Conservation (phyloP, 106 monocot genomes). For the Hemerocallis citrina region DNA sequence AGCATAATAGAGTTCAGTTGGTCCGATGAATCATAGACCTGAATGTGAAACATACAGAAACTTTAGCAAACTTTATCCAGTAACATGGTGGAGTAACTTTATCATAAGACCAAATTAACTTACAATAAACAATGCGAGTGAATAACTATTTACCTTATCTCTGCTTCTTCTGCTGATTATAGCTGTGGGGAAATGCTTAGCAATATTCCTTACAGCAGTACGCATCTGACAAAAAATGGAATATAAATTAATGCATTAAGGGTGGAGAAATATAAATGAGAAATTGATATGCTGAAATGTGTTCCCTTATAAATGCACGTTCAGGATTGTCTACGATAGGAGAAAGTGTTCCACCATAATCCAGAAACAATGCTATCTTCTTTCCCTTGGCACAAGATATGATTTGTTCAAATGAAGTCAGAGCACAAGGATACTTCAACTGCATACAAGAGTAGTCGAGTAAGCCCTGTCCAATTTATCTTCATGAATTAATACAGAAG, state of each 20-base stretch:
- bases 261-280: background rate
- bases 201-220: constrained; percentile 51
- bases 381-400: constrained; percentile 42
- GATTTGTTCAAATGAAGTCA: constrained; percentile 67
- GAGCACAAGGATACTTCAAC: constrained; percentile 76
- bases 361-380: constrained; percentile 79
- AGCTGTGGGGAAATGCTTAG: constrained; percentile 66
- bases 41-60: constrained; percentile 10
- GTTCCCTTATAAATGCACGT: constrained; percentile 49
- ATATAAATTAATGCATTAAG: too few species aligned
- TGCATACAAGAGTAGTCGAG: constrained; percentile 13
- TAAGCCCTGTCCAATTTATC: too few species aligned
- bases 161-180: constrained; percentile 83
- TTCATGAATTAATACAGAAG: background rate
- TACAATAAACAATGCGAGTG: too few species aligned
- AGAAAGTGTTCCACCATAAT: constrained; percentile 94
- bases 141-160: constrained; percentile 41
- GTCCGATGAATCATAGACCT: constrained; percentile 82
- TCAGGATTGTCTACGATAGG: constrained; percentile 93
- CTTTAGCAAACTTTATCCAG: too few species aligned
- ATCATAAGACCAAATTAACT: too few species aligned
- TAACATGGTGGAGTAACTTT: background rate
- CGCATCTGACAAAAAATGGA: constrained; percentile 66
- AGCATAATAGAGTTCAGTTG: constrained; percentile 76
- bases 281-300: too few species aligned